Evolutionary conservation across 257 asterid genomes (phyloP).

Genomic region (Solanum chilense): DNA sequence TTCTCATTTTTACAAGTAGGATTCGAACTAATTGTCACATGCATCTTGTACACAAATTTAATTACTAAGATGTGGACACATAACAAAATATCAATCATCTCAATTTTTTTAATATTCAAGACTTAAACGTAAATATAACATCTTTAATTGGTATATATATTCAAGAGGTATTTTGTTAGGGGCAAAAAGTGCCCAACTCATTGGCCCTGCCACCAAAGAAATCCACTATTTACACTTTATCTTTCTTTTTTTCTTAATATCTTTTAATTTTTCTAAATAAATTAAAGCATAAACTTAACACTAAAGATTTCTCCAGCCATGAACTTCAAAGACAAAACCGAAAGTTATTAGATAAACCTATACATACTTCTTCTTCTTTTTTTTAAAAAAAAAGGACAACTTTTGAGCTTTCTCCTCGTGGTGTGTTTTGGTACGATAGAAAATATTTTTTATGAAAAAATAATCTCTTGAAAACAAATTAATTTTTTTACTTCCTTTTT

Average conservation of each 20-base stretch:
- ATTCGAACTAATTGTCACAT: not conserved
- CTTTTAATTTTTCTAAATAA: not conserved
- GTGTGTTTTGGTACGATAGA: not conserved
- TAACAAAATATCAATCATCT: not conserved
- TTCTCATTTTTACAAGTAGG: not conserved
- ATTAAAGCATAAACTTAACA: not conserved
- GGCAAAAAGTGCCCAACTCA: not conserved
- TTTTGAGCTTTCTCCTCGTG: not conserved
- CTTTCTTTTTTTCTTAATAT: not conserved
- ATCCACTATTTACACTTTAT: not conserved
- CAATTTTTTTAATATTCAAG: not conserved
- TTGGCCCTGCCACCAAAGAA: not conserved
- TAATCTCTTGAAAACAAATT: too few relatives aligned
- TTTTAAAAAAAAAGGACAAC: not conserved
- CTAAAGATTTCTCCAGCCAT: conserved; percentile 1
- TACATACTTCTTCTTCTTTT: not conserved
- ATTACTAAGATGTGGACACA: not conserved
- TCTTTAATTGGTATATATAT: not conserved
- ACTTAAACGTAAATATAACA: not conserved
- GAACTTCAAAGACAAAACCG: not conserved
- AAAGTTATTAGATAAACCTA: not conserved
- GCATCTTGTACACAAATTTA: not conserved
- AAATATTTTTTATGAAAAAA: too few relatives aligned
- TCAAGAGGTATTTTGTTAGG: not conserved
- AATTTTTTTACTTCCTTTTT: too few relatives aligned